Evolutionary conservation across 345 rosid genomes (phyloP), one percentile per base, ranked within the genome.

Genomic region (Boechera divaricarpa): DNA sequence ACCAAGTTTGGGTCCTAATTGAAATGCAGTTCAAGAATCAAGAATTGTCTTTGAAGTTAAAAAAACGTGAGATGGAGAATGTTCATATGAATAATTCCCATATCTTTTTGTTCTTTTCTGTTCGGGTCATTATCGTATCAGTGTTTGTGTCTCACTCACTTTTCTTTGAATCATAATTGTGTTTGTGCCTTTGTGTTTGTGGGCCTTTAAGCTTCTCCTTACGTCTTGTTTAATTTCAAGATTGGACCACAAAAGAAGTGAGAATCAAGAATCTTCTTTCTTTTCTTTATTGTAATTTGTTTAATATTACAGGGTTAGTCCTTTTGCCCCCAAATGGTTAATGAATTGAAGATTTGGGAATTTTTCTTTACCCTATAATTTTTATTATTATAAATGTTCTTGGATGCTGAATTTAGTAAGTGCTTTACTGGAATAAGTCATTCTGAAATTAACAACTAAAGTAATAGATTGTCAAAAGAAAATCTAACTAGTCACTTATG

Each of bases 131-230:
- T 56, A 74, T 74, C 59, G 52, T 67, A 53, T 74, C 72, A 36
- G 68, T 67, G 68, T 67, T 59, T 60, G 79, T 67, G 62, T 68
- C 62, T n/a, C 62, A 75, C 62, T n/a, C 62, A 75, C 74, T 75
- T 75, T 75, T 67, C 54, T 75, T 68, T 68, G 69, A 75, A 75
- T 68, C 79, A 51, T 75, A 69, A 67, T 57, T 75, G 68, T 75
- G 44, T 74, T 65, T 74, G 66, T 56, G 62, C 73, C 79, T 49
- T 38, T 36, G 68, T 75, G 44, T 74, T 65, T 74, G 66, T 56
- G 65, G 73, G 62, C 73, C 79, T 49, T 38, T 36, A 29, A 51
- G 44, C 53, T 59, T 59, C 58, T 56, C 66, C 66, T 31, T 66
- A 66, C 59, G 72, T 74, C 59, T 57, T 74, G 41, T 35, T 35